A percentile compares a stretch with the other conserved stretches of the same genome.
Conservation (phyloP, 2,329 filamentous ascomycete species). For the Cercospora berteroae region DNA sequence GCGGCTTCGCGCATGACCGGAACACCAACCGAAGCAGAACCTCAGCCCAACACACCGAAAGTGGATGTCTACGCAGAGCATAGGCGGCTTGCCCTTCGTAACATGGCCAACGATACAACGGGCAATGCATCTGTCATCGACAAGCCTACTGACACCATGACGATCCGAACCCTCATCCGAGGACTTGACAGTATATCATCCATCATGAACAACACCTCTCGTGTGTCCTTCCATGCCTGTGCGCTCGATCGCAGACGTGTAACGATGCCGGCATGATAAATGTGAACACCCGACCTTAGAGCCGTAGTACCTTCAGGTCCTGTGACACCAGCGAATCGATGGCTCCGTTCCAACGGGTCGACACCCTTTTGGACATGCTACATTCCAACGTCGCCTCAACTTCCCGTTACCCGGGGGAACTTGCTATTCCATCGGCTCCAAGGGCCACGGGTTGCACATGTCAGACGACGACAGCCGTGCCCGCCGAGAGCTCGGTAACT, state of each 20-base stretch:
- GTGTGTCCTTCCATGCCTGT: neutral
- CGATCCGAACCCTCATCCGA: neutral
- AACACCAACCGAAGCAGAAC: neutral
- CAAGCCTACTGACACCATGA: neutral
- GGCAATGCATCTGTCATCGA: neutral
- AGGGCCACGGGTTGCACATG: constrained; percentile 13
- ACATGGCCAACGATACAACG: neutral
- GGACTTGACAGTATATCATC: neutral
- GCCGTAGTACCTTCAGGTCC: neutral
- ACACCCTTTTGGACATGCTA: constrained; percentile 9
- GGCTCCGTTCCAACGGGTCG: constrained; percentile 6
- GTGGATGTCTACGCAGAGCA: neutral
- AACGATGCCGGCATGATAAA: neutral
- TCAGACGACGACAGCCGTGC: constrained; percentile 18
- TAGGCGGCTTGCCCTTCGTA: neutral
- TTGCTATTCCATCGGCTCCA: neutral
- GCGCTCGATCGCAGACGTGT: neutral
- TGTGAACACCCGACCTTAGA: neutral
- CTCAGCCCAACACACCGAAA: neutral
- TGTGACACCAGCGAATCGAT: constrained; percentile 1
- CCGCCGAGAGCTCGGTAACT: constrained; percentile 9
- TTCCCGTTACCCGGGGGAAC: constrained; percentile 29
- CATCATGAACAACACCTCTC: neutral
- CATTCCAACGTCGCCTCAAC: constrained; percentile 21
- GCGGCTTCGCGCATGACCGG: neutral